phyloP scores from a whole-genome alignment of 306 rosid genomes.

The Acacia acuminata region DNA sequence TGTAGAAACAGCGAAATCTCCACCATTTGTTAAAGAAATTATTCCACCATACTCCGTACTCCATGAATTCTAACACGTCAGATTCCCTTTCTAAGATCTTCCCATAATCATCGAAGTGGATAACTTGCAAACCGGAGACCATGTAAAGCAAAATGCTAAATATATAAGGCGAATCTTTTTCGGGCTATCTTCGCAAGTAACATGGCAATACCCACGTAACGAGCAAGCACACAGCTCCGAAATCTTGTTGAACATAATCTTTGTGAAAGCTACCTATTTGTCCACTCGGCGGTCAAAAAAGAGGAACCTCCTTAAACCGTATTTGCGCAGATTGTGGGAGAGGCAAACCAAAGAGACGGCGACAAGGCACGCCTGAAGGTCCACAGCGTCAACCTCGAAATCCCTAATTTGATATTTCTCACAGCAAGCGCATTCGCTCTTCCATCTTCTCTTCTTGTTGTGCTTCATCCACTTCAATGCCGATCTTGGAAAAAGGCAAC shows the following conservation, averaged over 20 bases:
- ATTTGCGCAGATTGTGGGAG: slow-evolving; percentile 47
- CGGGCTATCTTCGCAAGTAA: slow-evolving; percentile 55
- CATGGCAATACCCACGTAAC: slow-evolving; percentile 66
- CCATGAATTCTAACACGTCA: too few species aligned
- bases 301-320: slow-evolving; percentile 52
- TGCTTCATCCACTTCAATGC: not conserved
- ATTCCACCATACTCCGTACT: too few species aligned
- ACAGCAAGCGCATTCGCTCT: slow-evolving; percentile 33
- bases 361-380: slow-evolving; percentile 54
- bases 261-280: slow-evolving; percentile 35
- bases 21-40: too few species aligned
- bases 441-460: not conserved
- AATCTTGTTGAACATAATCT: slow-evolving; percentile 42
- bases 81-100: too few species aligned
- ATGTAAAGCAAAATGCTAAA: too few species aligned
- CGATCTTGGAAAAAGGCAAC: too few species aligned
- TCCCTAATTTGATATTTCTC: slow-evolving; percentile 39
- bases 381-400: slow-evolving; percentile 52
- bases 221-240: slow-evolving; percentile 60
- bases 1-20: too few species aligned
- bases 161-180: slow-evolving; percentile 55
- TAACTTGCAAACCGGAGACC: too few species aligned
- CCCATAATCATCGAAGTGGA: too few species aligned
- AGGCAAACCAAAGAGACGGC: slow-evolving; percentile 57
- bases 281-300: slow-evolving; percentile 47